Conservation (phyloP, 83 land plant genomes). For the Isoetes engelmannii region DNA sequence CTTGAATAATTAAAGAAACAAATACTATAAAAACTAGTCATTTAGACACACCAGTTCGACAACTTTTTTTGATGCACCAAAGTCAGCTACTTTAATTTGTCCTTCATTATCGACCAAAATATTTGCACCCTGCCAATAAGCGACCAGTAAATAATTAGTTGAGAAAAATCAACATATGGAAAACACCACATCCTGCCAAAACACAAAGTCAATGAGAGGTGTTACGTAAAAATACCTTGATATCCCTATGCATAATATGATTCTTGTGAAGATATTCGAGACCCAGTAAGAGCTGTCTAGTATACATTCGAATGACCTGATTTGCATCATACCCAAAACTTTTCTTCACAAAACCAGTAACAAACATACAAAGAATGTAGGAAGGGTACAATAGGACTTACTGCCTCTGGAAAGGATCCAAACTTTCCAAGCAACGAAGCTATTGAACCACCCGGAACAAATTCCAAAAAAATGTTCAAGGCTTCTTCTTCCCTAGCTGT, state of each 20-base stretch:
- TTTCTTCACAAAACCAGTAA: no score
- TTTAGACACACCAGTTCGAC: constrained; percentile 62
- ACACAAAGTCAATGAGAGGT: no score
- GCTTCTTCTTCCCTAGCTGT: constrained; percentile 86
- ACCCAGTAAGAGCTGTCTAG: constrained; percentile 85
- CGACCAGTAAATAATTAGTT: background rate
- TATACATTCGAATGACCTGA: constrained; percentile 88
- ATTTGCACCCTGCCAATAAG: constrained; percentile 69
- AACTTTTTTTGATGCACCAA: constrained; percentile 97
- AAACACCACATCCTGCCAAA: no score
- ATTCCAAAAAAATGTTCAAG: constrained; percentile 82
- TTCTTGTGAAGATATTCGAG: constrained; percentile 85
- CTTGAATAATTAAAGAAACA: no score
- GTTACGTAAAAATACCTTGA: constrained; percentile 45
- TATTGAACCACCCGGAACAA: constrained; percentile 98
- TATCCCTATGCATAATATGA: constrained; percentile 94
- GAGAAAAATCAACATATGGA: background rate
- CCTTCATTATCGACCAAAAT: constrained; percentile 96
- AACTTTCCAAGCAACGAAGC: constrained; percentile 91
- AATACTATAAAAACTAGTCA: no score
- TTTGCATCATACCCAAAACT: background rate
- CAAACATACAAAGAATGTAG: background rate
- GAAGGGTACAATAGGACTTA: constrained; percentile 28
- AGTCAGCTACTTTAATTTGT: constrained; percentile 92
- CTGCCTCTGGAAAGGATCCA: constrained; percentile 92